Evolutionary conservation across 2,329 filamentous ascomycete genomes (phyloP).

Genomic region (Ceratocystis alfenasii): DNA sequence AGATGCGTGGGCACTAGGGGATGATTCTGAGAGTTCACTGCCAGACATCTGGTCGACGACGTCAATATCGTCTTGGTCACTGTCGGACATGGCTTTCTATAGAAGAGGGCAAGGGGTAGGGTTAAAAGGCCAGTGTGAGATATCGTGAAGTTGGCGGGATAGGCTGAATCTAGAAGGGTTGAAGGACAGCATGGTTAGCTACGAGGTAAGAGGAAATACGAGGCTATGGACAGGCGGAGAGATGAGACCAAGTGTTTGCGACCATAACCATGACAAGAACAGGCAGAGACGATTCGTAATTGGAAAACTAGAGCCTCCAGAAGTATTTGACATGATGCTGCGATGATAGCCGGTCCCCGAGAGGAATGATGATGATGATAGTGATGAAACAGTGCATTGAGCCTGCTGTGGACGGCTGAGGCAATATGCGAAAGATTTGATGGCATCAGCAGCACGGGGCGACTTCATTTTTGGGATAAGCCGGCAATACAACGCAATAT

Average conservation of each 20-base stretch:
- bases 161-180: neutral
- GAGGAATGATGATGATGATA: conserved; percentile 6
- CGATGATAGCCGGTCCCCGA: conserved; percentile 13
- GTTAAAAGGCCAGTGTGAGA: conserved; percentile 9
- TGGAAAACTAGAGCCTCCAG: neutral
- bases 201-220: neutral
- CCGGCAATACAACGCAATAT: neutral
- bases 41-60: conserved; percentile 43
- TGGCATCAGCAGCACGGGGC: conserved; percentile 12
- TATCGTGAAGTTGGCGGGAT: neutral
- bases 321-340: conserved; percentile 11
- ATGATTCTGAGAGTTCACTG: conserved; percentile 64
- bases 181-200: conserved; percentile 16
- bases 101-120: neutral
- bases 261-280: conserved; percentile 7
- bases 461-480: conserved; percentile 7
- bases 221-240: neutral
- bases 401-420: neutral
- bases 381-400: neutral
- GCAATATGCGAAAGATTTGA: neutral
- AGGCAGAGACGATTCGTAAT: conserved; percentile 1
- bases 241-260: conserved; percentile 14
- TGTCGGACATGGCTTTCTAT: conserved; percentile 20
- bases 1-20: conserved; percentile 40
- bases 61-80: conserved; percentile 22